phyloP scores from a whole-genome alignment of 768 basidiomycete species.

The Rhodotorula graminis region DNA sequence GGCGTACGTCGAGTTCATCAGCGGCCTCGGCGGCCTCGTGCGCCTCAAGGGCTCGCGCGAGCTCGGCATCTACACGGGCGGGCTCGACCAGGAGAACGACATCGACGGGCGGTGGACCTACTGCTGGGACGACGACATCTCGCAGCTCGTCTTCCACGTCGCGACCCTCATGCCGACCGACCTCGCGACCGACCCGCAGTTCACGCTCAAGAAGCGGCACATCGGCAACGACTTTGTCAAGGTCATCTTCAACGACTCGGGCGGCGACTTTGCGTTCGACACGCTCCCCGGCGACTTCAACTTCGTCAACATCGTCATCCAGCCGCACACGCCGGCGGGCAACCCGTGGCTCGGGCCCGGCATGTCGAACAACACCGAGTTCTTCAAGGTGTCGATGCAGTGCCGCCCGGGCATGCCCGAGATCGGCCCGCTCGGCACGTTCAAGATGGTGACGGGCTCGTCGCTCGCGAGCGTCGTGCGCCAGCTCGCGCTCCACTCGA shows the following conservation, averaged over 20 bases:
- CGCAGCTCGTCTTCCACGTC: slow-evolving; percentile 89
- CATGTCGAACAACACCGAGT: slow-evolving; percentile 60
- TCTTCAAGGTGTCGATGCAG: slow-evolving; percentile 91
- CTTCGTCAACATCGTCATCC: slow-evolving; percentile 94
- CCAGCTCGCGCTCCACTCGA: slow-evolving; percentile 77
- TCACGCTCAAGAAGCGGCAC: slow-evolving; percentile 83
- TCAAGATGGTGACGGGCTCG: slow-evolving; percentile 87
- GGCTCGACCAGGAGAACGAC: slow-evolving; percentile 67
- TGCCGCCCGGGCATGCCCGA: slow-evolving; percentile 84
- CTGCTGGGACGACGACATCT: slow-evolving; percentile 98
- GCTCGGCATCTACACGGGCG: slow-evolving; percentile 71
- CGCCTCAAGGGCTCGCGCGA: slow-evolving; percentile 82
- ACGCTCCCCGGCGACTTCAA: slow-evolving; percentile 90
- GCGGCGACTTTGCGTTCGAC: slow-evolving; percentile 75
- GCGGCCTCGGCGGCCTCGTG: slow-evolving; percentile 81
- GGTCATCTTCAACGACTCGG: slow-evolving; percentile 97
- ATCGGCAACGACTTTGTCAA: slow-evolving; percentile 96
- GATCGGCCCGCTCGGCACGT: slow-evolving; percentile 84
- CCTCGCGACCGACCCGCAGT: slow-evolving; percentile 58
- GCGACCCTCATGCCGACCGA: slow-evolving; percentile 94
- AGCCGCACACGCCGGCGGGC: slow-evolving; percentile 79
- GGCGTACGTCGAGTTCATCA: slow-evolving; percentile 86
- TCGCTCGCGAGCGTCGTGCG: slow-evolving; percentile 81
- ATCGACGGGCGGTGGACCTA: slow-evolving; percentile 95
- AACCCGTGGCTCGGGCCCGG: slow-evolving; percentile 78